Percentiles rank a stretch among this genome's conserved stretches.
Conservation (phyloP, 2,329 filamentous ascomycete species). For the Leptographium radiaticola region DNA sequence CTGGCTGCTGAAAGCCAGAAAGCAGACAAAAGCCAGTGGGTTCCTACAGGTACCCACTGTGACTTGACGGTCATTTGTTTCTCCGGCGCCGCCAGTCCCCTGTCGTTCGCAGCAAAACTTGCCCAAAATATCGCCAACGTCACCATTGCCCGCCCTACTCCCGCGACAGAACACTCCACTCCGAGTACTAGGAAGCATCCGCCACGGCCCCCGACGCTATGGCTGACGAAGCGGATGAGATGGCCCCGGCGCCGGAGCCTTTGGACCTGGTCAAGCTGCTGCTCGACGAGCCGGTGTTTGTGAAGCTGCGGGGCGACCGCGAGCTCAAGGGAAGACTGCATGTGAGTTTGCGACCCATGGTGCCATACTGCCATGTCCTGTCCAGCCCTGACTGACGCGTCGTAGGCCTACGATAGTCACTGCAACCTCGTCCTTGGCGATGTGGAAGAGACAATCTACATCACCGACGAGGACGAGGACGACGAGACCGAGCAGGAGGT, state of each 20-base stretch:
- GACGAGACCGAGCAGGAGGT: conserved; percentile 45
- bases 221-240: conserved; percentile 71
- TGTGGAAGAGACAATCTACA: conserved; percentile 93
- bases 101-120: not conserved
- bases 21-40: not conserved
- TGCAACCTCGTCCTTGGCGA: conserved; percentile 95
- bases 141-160: not conserved
- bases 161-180: not conserved
- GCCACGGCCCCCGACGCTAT: conserved; percentile 30
- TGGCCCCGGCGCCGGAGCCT: conserved; percentile 69
- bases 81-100: not conserved
- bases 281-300: conserved; percentile 91
- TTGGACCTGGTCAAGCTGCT: conserved; percentile 91
- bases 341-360: conserved; percentile 23
- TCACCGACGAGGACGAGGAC: conserved; percentile 76
- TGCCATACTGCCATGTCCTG: conserved; percentile 30
- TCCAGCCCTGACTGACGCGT: conserved; percentile 7
- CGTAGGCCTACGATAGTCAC: conserved; percentile 91
- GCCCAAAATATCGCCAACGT: not conserved
- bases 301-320: conserved; percentile 89
- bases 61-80: not conserved
- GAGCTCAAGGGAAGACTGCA: conserved; percentile 93
- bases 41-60: no score
- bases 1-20: not conserved
- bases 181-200: not conserved